Percentiles rank a stretch among this genome's conserved stretches.
Evolutionary conservation across 179 eudicot genomes (phyloP).

Genomic region (Vitellaria paradoxa): DNA sequence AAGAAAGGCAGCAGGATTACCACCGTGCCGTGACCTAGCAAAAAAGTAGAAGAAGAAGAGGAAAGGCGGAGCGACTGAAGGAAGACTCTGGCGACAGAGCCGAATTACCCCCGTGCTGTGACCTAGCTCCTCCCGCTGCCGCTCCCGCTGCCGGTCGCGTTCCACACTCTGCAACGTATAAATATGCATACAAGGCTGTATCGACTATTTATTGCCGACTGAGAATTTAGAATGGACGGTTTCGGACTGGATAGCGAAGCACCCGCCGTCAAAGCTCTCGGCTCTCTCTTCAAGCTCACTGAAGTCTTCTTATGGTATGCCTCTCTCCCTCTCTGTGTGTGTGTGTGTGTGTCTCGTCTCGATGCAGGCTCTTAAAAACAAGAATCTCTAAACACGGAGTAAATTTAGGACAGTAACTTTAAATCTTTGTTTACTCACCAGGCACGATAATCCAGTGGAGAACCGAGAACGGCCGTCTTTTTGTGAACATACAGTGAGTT

Average conservation of each 20-base stretch:
- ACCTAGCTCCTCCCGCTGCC: background rate
- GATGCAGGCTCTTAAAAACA: background rate
- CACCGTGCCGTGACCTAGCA: no score
- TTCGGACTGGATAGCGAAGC: slow-evolving; percentile 19
- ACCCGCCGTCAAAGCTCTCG: slow-evolving; percentile 55
- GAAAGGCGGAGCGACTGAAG: no score
- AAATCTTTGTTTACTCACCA: slow-evolving; percentile 17
- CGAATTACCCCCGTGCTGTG: background rate
- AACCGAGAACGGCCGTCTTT: slow-evolving; percentile 20
- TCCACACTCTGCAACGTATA: background rate
- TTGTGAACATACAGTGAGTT: slow-evolving; percentile 44
- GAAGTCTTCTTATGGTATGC: slow-evolving; percentile 51
- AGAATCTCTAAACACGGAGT: background rate
- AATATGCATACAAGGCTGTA: background rate
- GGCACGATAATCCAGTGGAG: slow-evolving; percentile 41
- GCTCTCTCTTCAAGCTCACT: slow-evolving; percentile 66
- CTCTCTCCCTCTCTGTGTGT: slow-evolving; percentile 7
- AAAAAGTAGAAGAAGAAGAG: no score
- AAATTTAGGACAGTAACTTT: background rate
- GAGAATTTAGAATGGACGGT: slow-evolving; percentile 15
- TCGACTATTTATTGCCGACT: background rate
- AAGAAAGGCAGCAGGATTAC: no score
- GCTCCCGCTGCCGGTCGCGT: background rate
- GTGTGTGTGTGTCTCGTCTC: background rate
- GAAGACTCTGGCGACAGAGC: background rate